phyloP scores from a whole-genome alignment of 2,329 filamentous ascomycete genomes.

The Gyromitra esculenta region DNA sequence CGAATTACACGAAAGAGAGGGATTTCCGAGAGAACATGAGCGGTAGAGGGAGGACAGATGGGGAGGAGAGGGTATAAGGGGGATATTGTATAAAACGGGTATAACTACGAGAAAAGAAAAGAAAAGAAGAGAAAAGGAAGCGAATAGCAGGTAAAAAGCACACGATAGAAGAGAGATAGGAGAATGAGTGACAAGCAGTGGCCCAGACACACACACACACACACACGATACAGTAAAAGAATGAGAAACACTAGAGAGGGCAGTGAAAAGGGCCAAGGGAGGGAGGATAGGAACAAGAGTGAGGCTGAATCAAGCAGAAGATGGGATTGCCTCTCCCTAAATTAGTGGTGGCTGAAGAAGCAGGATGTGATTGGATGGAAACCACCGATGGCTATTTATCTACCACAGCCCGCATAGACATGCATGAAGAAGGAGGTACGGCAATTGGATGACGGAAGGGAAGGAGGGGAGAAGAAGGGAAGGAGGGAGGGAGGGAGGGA shows the following conservation, averaged over 20 bases:
- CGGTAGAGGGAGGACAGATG: neutral
- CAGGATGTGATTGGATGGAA: neutral
- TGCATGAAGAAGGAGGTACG: neutral
- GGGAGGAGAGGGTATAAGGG: neutral
- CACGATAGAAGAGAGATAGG: neutral
- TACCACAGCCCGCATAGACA: neutral
- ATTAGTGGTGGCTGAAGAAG: constrained; percentile 7
- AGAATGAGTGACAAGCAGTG: neutral
- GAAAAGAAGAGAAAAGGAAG: neutral
- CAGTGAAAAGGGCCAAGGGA: constrained; percentile 8
- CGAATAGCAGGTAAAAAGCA: neutral
- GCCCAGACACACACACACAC: constrained; percentile 5
- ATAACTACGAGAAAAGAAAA: neutral
- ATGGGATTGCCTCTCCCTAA: neutral
- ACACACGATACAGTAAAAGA: neutral
- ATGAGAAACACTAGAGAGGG: constrained; percentile 7
- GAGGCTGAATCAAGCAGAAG: constrained; percentile 17
- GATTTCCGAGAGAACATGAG: constrained; percentile 12
- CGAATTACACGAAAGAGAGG: constrained; percentile 2
- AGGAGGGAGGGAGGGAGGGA: neutral
- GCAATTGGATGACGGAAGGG: neutral
- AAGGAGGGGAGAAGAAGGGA: neutral
- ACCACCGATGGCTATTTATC: constrained; percentile 4
- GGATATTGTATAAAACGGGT: neutral
- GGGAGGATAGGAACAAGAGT: neutral